These are phyloP conservation scores for Fusarium sarcochroum DNA, from an alignment of 2,329 filamentous ascomycete species.

Conservation along the genomic window DNA sequence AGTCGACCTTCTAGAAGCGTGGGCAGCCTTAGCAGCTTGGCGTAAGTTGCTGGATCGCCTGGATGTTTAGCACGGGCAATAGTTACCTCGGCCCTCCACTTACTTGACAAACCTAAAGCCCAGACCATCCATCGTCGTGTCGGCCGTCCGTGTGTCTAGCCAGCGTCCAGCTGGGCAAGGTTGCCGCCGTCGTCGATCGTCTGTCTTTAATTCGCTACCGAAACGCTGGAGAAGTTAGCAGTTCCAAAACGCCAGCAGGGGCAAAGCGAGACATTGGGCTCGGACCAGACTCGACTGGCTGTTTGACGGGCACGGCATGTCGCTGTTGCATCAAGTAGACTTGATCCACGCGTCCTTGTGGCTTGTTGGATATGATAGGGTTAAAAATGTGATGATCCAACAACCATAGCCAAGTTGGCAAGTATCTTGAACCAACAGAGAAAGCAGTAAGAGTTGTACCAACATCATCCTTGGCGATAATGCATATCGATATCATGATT, in stretches of 20 bases:
- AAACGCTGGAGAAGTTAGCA: constrained; percentile 46
- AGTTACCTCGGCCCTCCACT: constrained; percentile 3
- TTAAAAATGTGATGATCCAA: constrained; percentile 1
- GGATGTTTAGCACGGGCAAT: not conserved
- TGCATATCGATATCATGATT: constrained; percentile 13
- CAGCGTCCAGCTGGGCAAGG: constrained; percentile 50
- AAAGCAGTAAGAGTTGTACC: constrained; percentile 1
- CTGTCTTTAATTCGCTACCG: constrained; percentile 53
- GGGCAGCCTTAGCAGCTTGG: not conserved
- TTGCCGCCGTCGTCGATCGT: constrained; percentile 42
- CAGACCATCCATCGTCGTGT: constrained; percentile 11
- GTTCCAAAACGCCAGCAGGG: constrained; percentile 38
- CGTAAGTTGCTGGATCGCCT: not conserved
- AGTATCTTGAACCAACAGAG: not conserved
- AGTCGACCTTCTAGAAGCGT: constrained; percentile 45
- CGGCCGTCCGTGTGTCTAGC: not conserved
- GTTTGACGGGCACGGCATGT: constrained; percentile 5
- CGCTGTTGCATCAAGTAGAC: constrained; percentile 18
- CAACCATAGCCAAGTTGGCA: not conserved
- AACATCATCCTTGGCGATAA: constrained; percentile 9
- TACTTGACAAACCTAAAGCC: constrained; percentile 14
- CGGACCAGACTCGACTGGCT: constrained; percentile 25
- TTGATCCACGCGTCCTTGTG: constrained; percentile 29
- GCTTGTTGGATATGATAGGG: constrained; percentile 14
- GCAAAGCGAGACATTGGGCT: constrained; percentile 40